Conservation (phyloP, 495 filamentous ascomycete species). For the Lineolata rhizophorae region DNA sequence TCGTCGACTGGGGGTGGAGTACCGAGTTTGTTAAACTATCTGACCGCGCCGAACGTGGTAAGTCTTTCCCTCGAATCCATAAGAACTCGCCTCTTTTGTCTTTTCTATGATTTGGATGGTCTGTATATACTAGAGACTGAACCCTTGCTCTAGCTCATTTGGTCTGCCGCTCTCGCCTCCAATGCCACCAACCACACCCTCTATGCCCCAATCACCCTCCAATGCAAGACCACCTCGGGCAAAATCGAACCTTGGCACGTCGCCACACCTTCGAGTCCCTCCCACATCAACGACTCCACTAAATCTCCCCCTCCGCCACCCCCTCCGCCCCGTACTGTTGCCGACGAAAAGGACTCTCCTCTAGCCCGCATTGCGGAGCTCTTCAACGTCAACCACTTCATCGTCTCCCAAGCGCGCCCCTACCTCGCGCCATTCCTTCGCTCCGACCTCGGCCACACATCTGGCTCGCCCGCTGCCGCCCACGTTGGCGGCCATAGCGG, state of each 20-base stretch:
- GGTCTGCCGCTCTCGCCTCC: slow-evolving; percentile 83
- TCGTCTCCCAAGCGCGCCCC: slow-evolving; percentile 56
- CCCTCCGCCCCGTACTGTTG: neutral
- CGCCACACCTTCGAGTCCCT: slow-evolving; percentile 42
- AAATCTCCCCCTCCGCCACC: neutral
- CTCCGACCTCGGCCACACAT: slow-evolving; percentile 57
- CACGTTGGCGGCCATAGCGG: slow-evolving; percentile 33
- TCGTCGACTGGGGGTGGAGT: slow-evolving; percentile 53
- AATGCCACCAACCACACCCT: slow-evolving; percentile 53
- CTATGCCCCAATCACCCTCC: slow-evolving; percentile 45
- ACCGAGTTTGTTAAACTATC: slow-evolving; percentile 73
- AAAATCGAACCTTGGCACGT: slow-evolving; percentile 61
- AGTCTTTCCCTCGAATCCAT: slow-evolving; percentile 15
- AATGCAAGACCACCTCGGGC: slow-evolving; percentile 66
- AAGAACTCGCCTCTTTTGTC: neutral
- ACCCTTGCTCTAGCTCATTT: slow-evolving; percentile 38
- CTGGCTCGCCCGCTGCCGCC: slow-evolving; percentile 39
- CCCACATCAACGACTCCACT: slow-evolving; percentile 44
- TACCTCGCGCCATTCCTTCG: slow-evolving; percentile 72
- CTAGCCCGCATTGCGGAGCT: slow-evolving; percentile 68
- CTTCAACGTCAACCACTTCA: slow-evolving; percentile 85
- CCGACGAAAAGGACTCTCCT: slow-evolving; percentile 35
- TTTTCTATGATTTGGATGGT: no score
- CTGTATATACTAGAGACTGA: no score
- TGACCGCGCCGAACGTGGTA: slow-evolving; percentile 88